phyloP scores from a whole-genome alignment of 805 yeast species.

The Candida alai region DNA sequence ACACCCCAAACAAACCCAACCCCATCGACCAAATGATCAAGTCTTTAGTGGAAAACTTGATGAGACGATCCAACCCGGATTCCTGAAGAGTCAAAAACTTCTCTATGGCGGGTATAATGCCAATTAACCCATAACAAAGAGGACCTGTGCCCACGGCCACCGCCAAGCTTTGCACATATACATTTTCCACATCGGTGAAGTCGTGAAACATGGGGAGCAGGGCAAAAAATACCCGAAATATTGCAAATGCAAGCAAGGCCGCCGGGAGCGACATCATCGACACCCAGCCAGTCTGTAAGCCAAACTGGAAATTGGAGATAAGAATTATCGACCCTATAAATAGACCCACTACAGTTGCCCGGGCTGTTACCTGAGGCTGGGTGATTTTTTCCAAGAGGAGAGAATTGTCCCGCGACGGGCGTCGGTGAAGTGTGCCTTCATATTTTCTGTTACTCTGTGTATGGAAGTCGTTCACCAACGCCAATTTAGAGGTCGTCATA shows the following conservation, averaged over 20 bases:
- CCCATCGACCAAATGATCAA: constrained; percentile 81
- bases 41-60: constrained; percentile 41
- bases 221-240: too few relatives aligned
- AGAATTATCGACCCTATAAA: constrained; percentile 83
- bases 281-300: constrained; percentile 97
- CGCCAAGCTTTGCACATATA: constrained; percentile 84
- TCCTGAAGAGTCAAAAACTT: constrained; percentile 78
- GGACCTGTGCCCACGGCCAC: constrained; percentile 99
- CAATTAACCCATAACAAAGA: constrained; percentile 89
- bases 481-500: too few relatives aligned
- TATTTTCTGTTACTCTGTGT: too few relatives aligned
- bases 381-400: constrained; percentile 53
- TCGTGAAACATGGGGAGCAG: too few relatives aligned
- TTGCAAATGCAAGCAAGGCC: constrained; percentile 80
- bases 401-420: too few relatives aligned
- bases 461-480: too few relatives aligned
- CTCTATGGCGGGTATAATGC: constrained; percentile 94
- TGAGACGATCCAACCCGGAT: constrained; percentile 51
- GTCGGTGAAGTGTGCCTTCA: background rate
- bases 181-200: constrained; percentile 87
- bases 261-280: constrained; percentile 98
- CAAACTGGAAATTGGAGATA: constrained; percentile 91
- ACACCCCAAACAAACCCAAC: constrained; percentile 90
- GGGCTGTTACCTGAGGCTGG: constrained; percentile 62
- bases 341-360: constrained; percentile 75